Percentiles rank a stretch among this genome's conserved stretches.
These are phyloP conservation scores for Ogataea zsoltii DNA, from an alignment of 805 yeast genomes.

Conservation along the genomic window DNA sequence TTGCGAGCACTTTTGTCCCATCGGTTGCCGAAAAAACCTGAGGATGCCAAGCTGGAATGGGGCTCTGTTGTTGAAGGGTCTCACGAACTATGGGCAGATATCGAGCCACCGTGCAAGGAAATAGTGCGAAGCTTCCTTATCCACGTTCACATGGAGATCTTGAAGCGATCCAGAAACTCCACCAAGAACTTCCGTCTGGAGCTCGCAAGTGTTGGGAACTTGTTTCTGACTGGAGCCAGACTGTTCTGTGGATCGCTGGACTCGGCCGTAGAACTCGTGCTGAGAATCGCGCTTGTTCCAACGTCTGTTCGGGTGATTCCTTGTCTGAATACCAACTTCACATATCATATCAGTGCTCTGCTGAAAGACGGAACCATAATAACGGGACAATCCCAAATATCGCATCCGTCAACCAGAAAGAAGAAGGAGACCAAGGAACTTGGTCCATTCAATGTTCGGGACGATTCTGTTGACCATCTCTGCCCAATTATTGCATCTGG, in stretches of 20 bases:
- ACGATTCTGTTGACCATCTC: constrained; percentile 20
- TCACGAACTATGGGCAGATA: constrained; percentile 64
- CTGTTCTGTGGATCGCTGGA: constrained; percentile 83
- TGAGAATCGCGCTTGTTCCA: constrained; percentile 63
- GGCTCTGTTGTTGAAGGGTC: constrained; percentile 72
- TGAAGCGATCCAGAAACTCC: constrained; percentile 61
- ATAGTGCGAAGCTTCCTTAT: constrained; percentile 75
- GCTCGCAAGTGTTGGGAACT: constrained; percentile 81
- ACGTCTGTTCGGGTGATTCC: constrained; percentile 62
- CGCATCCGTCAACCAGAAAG: constrained; percentile 61
- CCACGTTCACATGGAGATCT: constrained; percentile 74
- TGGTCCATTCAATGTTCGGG: constrained; percentile 11
- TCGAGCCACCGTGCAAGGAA: constrained; percentile 64
- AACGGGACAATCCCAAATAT: constrained; percentile 90
- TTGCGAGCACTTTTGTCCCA: constrained; percentile 44
- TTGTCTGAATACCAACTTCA: constrained; percentile 79
- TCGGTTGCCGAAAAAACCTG: constrained; percentile 50
- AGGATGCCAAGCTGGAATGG: constrained; percentile 73
- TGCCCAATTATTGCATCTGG: constrained; percentile 20
- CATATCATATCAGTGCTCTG: constrained; percentile 81
- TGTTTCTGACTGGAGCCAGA: constrained; percentile 79
- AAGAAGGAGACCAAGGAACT: neutral
- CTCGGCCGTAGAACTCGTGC: constrained; percentile 74
- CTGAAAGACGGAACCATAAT: constrained; percentile 69
- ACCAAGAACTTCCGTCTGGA: constrained; percentile 67